Percentiles rank a stretch among this genome's conserved stretches.
phyloP scores from a whole-genome alignment of 192 early-diverging fungal species.

The Rhizophagus clarus region DNA sequence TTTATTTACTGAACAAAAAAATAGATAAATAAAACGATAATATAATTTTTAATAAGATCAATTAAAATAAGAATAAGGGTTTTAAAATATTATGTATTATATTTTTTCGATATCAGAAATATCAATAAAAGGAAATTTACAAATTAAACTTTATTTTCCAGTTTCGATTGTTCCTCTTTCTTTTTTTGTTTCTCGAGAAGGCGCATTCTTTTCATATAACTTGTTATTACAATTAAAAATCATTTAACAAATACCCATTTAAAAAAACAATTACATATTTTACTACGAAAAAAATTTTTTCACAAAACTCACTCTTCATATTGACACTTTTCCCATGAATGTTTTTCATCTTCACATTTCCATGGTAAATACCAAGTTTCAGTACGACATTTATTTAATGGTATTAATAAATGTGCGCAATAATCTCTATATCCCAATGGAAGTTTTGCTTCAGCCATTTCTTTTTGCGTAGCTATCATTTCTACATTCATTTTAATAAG shows the following conservation, averaged over 20 bases:
- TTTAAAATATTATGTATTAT: no score
- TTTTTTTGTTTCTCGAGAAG: slow-evolving; percentile 5
- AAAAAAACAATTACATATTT: not conserved
- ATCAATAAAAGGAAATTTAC: not conserved
- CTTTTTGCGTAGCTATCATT: slow-evolving; percentile 86
- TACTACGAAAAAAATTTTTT: not conserved
- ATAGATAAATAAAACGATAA: not conserved
- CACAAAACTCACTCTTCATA: slow-evolving; percentile 79
- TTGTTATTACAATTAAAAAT: not conserved
- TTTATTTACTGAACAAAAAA: slow-evolving; percentile 27
- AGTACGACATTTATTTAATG: slow-evolving; percentile 89
- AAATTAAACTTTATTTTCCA: not conserved
- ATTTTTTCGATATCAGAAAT: no score
- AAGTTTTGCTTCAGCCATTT: slow-evolving; percentile 81
- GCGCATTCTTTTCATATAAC: slow-evolving; percentile 6
- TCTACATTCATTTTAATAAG: slow-evolving; percentile 40
- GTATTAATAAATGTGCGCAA: slow-evolving; percentile 89
- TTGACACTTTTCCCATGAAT: slow-evolving; percentile 93
- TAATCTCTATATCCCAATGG: slow-evolving; percentile 91
- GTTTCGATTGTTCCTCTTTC: slow-evolving; percentile 10
- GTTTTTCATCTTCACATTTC: slow-evolving; percentile 89
- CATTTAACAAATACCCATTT: not conserved
- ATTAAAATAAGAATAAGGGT: no score
- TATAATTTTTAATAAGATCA: no score
- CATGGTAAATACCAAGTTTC: slow-evolving; percentile 87